These are phyloP conservation scores for Camelina sativa DNA, from an alignment of 345 rosid species.

Conservation along the genomic window DNA sequence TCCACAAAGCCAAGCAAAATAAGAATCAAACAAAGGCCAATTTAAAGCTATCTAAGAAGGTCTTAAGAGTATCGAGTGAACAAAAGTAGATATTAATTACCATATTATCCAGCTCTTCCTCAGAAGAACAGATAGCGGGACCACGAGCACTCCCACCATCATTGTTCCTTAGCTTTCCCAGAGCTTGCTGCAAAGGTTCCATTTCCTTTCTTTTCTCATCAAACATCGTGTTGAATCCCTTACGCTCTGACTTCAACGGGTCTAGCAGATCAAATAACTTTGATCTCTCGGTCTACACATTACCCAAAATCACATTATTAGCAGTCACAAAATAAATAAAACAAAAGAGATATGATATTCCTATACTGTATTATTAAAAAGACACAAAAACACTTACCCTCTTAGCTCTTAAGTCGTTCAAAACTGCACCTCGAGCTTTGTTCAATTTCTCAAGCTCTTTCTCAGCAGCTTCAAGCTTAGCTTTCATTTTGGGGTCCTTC, in stretches of 20 bases:
- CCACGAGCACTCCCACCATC: conserved; percentile 43
- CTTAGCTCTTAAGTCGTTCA: conserved; percentile 57
- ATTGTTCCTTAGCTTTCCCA: conserved; percentile 68
- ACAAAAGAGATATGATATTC: background rate
- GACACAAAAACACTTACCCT: conserved; percentile 55
- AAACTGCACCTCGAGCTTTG: conserved; percentile 48
- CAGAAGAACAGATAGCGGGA: conserved; percentile 75
- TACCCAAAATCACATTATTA: background rate
- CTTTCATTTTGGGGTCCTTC: conserved; percentile 68
- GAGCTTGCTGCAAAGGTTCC: conserved; percentile 86
- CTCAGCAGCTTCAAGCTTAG: conserved; percentile 68
- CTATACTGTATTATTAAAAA: background rate
- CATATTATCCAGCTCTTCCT: conserved; percentile 77
- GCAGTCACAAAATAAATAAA: background rate
- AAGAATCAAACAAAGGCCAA: conserved; percentile 14
- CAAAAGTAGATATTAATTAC: conserved; percentile 53
- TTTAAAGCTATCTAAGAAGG: background rate
- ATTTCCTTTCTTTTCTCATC: conserved; percentile 79
- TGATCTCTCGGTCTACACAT: conserved; percentile 50
- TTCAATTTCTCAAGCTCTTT: conserved; percentile 59
- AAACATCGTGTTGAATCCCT: conserved; percentile 54
- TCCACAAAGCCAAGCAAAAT: conserved; percentile 30
- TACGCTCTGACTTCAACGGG: conserved; percentile 58
- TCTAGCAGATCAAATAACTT: conserved; percentile 51
- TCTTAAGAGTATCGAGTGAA: background rate